phyloP scores from a whole-genome alignment of 208 protist species.

The Leishmania mexicana region DNA sequence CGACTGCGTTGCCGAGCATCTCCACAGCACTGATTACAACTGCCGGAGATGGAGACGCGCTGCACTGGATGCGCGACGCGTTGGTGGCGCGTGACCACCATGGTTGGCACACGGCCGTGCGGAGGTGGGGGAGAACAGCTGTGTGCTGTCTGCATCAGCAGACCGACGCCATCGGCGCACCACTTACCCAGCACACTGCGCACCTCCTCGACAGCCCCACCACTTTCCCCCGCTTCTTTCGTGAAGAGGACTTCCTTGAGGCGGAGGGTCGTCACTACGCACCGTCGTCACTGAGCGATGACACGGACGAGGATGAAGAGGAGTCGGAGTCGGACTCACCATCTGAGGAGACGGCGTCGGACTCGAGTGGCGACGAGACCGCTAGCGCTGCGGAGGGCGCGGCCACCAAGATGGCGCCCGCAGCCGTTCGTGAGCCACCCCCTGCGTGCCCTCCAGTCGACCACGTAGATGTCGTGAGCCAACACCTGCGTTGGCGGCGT shows the following conservation, averaged over 20 bases:
- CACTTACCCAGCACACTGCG: slow-evolving; percentile 46
- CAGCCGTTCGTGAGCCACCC: background rate
- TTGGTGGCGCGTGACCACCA: slow-evolving; percentile 25
- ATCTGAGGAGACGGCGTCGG: slow-evolving; percentile 17
- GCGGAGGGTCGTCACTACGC: slow-evolving; percentile 57
- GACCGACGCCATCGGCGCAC: slow-evolving; percentile 23
- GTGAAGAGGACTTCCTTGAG: slow-evolving; percentile 37
- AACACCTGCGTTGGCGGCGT: slow-evolving; percentile 57
- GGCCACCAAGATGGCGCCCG: background rate
- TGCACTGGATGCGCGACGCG: slow-evolving; percentile 23
- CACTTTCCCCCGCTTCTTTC: slow-evolving; percentile 72
- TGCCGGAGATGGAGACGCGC: slow-evolving; percentile 6
- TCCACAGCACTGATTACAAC: slow-evolving; percentile 1
- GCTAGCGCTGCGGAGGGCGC: background rate
- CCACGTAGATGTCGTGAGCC: slow-evolving; percentile 35
- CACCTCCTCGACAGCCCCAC: slow-evolving; percentile 65
- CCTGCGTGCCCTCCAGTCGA: slow-evolving; percentile 43
- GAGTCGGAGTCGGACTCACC: slow-evolving; percentile 38
- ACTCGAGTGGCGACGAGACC: background rate
- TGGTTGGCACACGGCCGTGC: slow-evolving; percentile 14
- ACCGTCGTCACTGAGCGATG: slow-evolving; percentile 56
- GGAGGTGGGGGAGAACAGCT: background rate
- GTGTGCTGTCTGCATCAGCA: slow-evolving; percentile 29
- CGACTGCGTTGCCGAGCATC: slow-evolving; percentile 1
- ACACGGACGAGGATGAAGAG: slow-evolving; percentile 63